Percentiles rank a stretch among this genome's conserved stretches.
These are phyloP conservation scores for Hylodesmum podocarpum DNA, from an alignment of 306 rosid species.

Conservation along the genomic window DNA sequence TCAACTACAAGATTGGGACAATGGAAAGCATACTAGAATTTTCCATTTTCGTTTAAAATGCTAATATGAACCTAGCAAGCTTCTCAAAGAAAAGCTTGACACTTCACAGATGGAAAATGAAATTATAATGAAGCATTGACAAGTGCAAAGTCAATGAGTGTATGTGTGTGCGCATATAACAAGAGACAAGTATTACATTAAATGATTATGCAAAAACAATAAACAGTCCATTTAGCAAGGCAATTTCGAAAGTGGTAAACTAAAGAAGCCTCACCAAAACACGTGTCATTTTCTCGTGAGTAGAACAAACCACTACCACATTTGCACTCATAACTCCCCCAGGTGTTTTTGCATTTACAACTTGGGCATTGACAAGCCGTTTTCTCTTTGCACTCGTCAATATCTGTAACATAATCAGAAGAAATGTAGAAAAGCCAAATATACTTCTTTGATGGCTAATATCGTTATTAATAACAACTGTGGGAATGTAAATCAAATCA, in stretches of 20 bases:
- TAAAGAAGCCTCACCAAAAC: conserved; percentile 58
- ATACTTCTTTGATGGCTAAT: background rate
- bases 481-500: background rate
- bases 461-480: background rate
- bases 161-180: background rate
- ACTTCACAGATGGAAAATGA: background rate
- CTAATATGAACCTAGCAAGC: background rate
- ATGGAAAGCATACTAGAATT: background rate
- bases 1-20: background rate
- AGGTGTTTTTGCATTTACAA: conserved; percentile 82
- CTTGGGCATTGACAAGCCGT: conserved; percentile 73
- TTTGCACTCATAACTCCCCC: conserved; percentile 92
- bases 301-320: conserved; percentile 68
- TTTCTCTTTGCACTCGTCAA: conserved; percentile 85
- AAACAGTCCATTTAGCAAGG: background rate
- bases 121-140: background rate
- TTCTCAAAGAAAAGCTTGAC: background rate
- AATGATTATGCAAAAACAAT: background rate
- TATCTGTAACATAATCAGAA: conserved; percentile 53
- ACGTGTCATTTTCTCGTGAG: conserved; percentile 69
- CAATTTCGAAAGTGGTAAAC: background rate
- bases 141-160: background rate
- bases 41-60: conserved; percentile 4
- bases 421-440: background rate
- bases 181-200: background rate